A percentile compares a stretch with the other conserved stretches of the same genome.
These are phyloP conservation scores for Silene vulgaris DNA, from an alignment of 179 eudicot genomes.

Conservation along the genomic window DNA sequence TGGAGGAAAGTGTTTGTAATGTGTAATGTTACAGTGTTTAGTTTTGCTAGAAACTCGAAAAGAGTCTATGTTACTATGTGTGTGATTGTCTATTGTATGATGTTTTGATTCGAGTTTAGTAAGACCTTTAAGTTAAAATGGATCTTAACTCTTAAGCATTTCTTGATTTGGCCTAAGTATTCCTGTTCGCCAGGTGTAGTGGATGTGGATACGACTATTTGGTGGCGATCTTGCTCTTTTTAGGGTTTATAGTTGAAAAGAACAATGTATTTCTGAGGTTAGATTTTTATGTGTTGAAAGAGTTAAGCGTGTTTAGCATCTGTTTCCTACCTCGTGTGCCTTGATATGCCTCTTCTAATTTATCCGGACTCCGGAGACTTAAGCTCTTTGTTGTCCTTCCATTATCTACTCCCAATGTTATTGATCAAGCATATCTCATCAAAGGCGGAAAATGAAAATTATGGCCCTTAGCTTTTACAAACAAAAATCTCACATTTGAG, in stretches of 20 bases:
- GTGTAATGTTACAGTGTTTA: too few species aligned
- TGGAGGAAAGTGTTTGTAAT: too few species aligned
- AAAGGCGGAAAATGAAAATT: background rate
- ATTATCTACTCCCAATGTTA: background rate
- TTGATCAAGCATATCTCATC: background rate
- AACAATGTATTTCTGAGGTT: background rate
- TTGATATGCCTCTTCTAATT: background rate
- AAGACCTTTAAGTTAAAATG: background rate
- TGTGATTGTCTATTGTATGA: background rate
- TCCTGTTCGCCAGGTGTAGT: background rate
- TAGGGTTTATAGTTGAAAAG: background rate
- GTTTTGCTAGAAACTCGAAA: constrained; percentile 2
- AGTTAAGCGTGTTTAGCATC: constrained; percentile 6
- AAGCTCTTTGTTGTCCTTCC: background rate
- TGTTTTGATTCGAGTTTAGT: background rate
- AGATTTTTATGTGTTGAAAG: too few species aligned
- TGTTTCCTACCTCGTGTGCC: background rate
- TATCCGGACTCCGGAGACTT: too few species aligned
- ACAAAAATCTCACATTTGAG: background rate
- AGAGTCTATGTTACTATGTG: background rate
- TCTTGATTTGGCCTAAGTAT: background rate
- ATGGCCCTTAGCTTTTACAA: background rate
- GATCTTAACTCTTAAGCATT: too few species aligned
- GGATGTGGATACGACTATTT: background rate
- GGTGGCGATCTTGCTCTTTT: background rate